Base-by-base conservation (phyloP, 192 early-diverging fungal genomes). In the Coemansia sp. region DNA sequence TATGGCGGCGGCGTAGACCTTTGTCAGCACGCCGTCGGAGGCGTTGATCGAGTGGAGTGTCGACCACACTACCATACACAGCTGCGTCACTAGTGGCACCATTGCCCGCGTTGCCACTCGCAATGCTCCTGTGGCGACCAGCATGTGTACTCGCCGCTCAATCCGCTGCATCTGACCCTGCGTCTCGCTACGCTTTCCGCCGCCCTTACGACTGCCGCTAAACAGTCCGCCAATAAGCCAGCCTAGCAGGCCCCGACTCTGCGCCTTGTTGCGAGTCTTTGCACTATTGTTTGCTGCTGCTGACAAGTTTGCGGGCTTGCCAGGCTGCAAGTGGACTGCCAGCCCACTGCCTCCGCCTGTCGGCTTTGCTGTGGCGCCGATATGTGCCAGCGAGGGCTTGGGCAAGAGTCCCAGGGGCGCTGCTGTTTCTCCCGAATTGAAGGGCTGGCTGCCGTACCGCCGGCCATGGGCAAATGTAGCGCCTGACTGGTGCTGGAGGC, bases 21-120 rank as follows among this genome's bases (percentile, higher is more conserved):
- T n/a, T 1, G 58, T 52, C 8, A 38, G 44, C 27, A 22, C 60
- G 3, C 40, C 15, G 6, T 22, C 1, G 36, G 34, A 9, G n/a
- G 22, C 31, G 40, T 63, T 55, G 0, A 70, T 1, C 3, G 80
- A 60, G 39, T 82, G 68, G 41, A 63, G 22, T 6, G 80, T 77
- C 3, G 80, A 83, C 80, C 80, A 83, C 24, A 72, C 72, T 2
- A 83, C 75, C 72, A 83, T 74, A 9, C 65, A 40, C 3, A 83
- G 72, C 61, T 83, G 80, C 18, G 80, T 83, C 0, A 78, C 39
- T 3, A 83, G 46, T 1, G 80, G 80, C 12, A 83, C 80, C 75
- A 78, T 62, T 12, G 80, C 75, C 1, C 80, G 75, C 16, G 66
- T 67, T 10, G 68, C 80, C 34, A 83, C 75, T 0, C 80, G 71